These are phyloP conservation scores for Lichenothelia convexa DNA, from an alignment of 495 filamentous ascomycete species.

Conservation along the genomic window DNA sequence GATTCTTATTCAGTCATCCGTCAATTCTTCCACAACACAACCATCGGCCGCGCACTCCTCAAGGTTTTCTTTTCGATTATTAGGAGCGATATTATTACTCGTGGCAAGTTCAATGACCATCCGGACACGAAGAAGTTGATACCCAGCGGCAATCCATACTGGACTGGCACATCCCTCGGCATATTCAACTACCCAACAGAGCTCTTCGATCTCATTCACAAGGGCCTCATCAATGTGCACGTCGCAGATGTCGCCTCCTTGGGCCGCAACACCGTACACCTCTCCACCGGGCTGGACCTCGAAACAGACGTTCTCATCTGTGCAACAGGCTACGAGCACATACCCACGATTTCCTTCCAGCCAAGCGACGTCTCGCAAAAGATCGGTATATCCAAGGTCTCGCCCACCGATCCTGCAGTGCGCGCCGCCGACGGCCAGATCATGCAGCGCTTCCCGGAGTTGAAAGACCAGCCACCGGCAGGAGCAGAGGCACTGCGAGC, in stretches of 20 bases:
- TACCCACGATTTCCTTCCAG: constrained; percentile 43
- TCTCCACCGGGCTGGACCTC: constrained; percentile 36
- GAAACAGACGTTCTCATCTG: constrained; percentile 47
- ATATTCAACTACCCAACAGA: constrained; percentile 5
- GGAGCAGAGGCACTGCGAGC: constrained; percentile 9
- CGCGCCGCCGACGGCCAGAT: constrained; percentile 46
- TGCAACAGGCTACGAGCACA: constrained; percentile 24
- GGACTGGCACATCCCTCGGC: constrained; percentile 17
- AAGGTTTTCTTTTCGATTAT: constrained; percentile 43
- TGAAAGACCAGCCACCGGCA: constrained; percentile 25
- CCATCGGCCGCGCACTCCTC: constrained; percentile 43
- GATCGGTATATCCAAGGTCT: constrained; percentile 10
- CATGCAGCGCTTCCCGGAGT: constrained; percentile 42
- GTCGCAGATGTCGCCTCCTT: constrained; percentile 41
- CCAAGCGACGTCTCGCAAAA: constrained; percentile 21
- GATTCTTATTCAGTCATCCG: constrained; percentile 31
- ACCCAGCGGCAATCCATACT: constrained; percentile 46
- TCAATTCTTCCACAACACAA: constrained; percentile 47
- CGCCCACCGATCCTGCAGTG: constrained; percentile 1
- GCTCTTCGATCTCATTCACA: constrained; percentile 6
- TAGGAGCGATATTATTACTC: constrained; percentile 35
- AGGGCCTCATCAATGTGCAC: constrained; percentile 41
- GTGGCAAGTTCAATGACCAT: constrained; percentile 40
- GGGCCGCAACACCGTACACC: constrained; percentile 29
- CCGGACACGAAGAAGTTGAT: constrained; percentile 44